Evolutionary conservation across 2,329 filamentous ascomycete genomes (phyloP).

Genomic region (Microdochium trichocladiopsis): DNA sequence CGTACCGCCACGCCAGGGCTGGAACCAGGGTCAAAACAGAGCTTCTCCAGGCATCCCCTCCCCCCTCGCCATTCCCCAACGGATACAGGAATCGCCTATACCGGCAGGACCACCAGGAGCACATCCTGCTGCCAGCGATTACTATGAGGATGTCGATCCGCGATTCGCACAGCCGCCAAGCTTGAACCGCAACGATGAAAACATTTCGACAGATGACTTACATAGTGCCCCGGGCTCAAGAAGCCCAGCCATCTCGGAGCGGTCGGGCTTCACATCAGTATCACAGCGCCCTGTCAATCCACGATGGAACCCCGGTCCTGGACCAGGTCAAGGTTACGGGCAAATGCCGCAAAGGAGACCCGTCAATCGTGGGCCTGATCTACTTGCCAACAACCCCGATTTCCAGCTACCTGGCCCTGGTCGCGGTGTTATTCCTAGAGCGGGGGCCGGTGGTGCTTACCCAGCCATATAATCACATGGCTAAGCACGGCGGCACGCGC

Average conservation of each 20-base stretch:
- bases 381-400: slow-evolving; percentile 77
- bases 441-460: slow-evolving; percentile 5
- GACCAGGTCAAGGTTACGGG: slow-evolving; percentile 31
- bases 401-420: slow-evolving; percentile 60
- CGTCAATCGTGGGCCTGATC: slow-evolving; percentile 55
- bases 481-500: neutral
- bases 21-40: slow-evolving; percentile 40
- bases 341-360: slow-evolving; percentile 35
- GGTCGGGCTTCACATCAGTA: slow-evolving; percentile 82
- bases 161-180: slow-evolving; percentile 57
- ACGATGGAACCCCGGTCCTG: slow-evolving; percentile 63
- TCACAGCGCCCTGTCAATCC: slow-evolving; percentile 86
- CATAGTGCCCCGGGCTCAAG: slow-evolving; percentile 48
- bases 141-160: slow-evolving; percentile 92
- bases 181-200: slow-evolving; percentile 15
- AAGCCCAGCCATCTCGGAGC: slow-evolving; percentile 71
- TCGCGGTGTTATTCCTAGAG: slow-evolving; percentile 11
- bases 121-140: slow-evolving; percentile 35
- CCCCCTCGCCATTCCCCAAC: slow-evolving; percentile 29
- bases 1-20: slow-evolving; percentile 47
- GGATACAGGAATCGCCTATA: slow-evolving; percentile 26
- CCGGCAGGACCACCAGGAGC: slow-evolving; percentile 25
- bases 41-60: slow-evolving; percentile 39
- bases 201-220: slow-evolving; percentile 54
- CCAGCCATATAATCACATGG: neutral